Percentiles rank a stretch among this genome's conserved stretches.
These are phyloP conservation scores for Backusella luteola DNA, from an alignment of 192 early-diverging fungal genomes.

Conservation along the genomic window DNA sequence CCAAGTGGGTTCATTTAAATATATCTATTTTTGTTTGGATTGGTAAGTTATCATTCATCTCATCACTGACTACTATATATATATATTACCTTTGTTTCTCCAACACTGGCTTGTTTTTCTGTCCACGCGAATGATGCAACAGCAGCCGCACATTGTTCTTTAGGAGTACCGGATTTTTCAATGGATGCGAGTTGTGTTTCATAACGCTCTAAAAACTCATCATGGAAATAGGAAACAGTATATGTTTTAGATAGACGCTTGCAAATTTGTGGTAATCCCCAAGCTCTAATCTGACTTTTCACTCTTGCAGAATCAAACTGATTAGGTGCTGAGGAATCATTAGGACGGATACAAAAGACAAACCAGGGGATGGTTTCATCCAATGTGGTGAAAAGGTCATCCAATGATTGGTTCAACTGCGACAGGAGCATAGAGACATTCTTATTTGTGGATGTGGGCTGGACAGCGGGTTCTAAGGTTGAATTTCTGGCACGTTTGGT, in stretches of 20 bases:
- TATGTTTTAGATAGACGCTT: slow-evolving; percentile 66
- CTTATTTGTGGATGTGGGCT: slow-evolving; percentile 9
- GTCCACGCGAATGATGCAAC: slow-evolving; percentile 61
- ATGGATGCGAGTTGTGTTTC: background rate
- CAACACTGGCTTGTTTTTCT: slow-evolving; percentile 55
- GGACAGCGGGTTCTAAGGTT: background rate
- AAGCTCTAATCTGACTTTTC: slow-evolving; percentile 67
- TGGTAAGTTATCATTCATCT: background rate
- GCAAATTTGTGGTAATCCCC: slow-evolving; percentile 68
- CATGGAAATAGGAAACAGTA: slow-evolving; percentile 70
- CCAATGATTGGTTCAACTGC: slow-evolving; percentile 68
- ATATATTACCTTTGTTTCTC: slow-evolving; percentile 47
- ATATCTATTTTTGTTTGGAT: slow-evolving; percentile 45
- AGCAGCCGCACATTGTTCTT: slow-evolving; percentile 43
- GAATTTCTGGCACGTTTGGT: slow-evolving; percentile 1
- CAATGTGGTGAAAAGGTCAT: slow-evolving; percentile 65
- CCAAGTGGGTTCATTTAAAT: slow-evolving; percentile 78
- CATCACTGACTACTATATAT: background rate
- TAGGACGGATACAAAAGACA: slow-evolving; percentile 73
- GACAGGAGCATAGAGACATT: slow-evolving; percentile 60
- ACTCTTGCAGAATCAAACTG: slow-evolving; percentile 70
- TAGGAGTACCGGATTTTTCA: background rate
- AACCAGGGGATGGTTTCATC: slow-evolving; percentile 83
- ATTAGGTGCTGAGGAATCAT: slow-evolving; percentile 58
- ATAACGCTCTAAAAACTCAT: slow-evolving; percentile 80